Evolutionary conservation across 306 rosid genomes (phyloP), one percentile per base, ranked within the genome.

Genomic region (Purshia tridentata): DNA sequence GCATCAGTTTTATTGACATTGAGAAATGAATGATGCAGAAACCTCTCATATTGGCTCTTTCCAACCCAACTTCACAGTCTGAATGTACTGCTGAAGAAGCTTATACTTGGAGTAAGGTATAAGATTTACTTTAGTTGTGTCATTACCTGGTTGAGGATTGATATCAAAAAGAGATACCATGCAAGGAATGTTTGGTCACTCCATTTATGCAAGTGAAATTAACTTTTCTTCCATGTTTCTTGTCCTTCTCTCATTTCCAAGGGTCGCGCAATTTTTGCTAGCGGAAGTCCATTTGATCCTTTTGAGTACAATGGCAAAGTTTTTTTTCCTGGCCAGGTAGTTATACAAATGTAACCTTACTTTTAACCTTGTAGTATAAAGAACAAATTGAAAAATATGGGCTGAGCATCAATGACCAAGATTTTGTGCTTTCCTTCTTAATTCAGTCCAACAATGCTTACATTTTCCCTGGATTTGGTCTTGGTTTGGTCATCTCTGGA

Each of bases 31-130:
- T 72, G 66, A 71, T 76, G 85, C 91, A 92, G 98, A 87, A 81
- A 85, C 98, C 98, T 77, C 84, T 92, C 81, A 87, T 92, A 73
- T 1, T 92, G 86, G 98, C 98, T 80, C 96, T 92, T 60, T 92
- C 98, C 71, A 90, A 92, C 78, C 98, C 98, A 2, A 90, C 98
- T 35, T 84, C 96, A 18, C 98, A 92, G 70, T 90, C 98, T 8
- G 97, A 92, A 84, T 92, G 98, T 78, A 92, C 98, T 18, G 98
- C 98, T 18, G 92, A 92, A 83, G 95, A 92, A 84, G 95, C 97
- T 72, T 92, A 92, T 67, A 76, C 82, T 9, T 92, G 92, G 91
- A 88, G 84, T 59, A 77, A 92, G 98, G 98, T 92, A 84, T 61
- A 39, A 40, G 69, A 23, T 64, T 50, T 10, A 47, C 52, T 23